Evolutionary conservation across 2,329 filamentous ascomycete species (phyloP), one percentile per base, ranked within the genome.

Genomic region (Xylariaceae sp.): DNA sequence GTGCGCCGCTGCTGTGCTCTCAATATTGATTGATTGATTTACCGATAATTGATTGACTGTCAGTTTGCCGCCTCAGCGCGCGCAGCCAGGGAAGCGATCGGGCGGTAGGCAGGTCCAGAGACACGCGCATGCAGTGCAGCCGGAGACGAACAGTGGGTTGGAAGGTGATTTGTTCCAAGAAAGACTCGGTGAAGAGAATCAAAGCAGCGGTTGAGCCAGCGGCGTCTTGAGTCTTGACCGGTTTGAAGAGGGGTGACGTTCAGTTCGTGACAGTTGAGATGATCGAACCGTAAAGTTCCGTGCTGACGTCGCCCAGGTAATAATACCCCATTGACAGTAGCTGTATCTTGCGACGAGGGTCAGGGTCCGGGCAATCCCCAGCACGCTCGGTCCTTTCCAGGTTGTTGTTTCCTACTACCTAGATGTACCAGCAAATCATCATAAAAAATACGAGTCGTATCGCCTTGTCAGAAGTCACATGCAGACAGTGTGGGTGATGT

Each of bases 111-210:
- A 47, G 43, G 49, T 50, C 45, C 49, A 50, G 45, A 56, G 47
- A 55, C 54, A 55, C 48, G 49, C 39, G 45, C 47, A 52, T 49
- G 50, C 45, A 43, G 52, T 58, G 50, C 55, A 54, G 55, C 55
- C 55, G 56, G 52, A 49, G 51, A 51, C 47, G 47, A 53, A 48
- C 46, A 50, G 49, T 34, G 51, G 54, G 44, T 56, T 42, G 40
- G 47, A 44, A 49, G 53, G 46, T 62, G 60, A 62, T 62, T 62
- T 58, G 49, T 40, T 48, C 39, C 47, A 50, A 49, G 50, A 53
- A 50, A 54, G 55, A 60, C 59, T 62, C 60, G 60, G 60, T 62
- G 60, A 62, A 52, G 55, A 62, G 54, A 47, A 58, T 46, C 44
- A 49, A 48, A 50, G 53, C 57, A 54, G 54, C 50, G 53, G 58